Evolutionary conservation across 805 yeast genomes (phyloP).

Genomic region (Myxozyma melibiosi): DNA sequence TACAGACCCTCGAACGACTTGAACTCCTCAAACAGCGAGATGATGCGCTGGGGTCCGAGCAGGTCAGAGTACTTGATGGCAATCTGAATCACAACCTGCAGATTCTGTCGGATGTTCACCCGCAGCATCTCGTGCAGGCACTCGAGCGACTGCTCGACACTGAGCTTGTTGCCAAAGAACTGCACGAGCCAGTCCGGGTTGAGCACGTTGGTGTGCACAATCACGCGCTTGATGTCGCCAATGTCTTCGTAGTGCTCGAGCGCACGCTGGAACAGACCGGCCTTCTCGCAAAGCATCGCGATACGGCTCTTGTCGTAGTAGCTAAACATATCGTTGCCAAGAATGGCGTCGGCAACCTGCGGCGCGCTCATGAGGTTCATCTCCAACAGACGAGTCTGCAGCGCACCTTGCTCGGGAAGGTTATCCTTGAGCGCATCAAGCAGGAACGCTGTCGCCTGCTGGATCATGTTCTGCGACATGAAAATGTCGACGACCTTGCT

Average conservation of each 20-base stretch:
- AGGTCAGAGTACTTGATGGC: conserved; percentile 95
- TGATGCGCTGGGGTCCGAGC: conserved; percentile 80
- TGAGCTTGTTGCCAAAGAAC: conserved; percentile 83
- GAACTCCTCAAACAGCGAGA: conserved; percentile 90
- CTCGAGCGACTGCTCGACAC: conserved; percentile 88
- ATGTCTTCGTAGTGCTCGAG: conserved; percentile 93
- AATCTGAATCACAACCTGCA: conserved; percentile 92
- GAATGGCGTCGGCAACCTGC: conserved; percentile 98
- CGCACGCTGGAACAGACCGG: conserved; percentile 95
- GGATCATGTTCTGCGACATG: conserved; percentile 89
- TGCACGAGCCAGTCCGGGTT: conserved; percentile 93
- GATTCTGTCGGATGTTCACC: conserved; percentile 75
- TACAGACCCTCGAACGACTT: conserved; percentile 91
- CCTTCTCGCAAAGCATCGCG: conserved; percentile 90
- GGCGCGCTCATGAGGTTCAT: conserved; percentile 94
- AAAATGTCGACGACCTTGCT: conserved; percentile 91
- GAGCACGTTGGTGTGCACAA: conserved; percentile 79
- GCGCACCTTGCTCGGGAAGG: conserved; percentile 90
- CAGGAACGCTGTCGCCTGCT: conserved; percentile 96
- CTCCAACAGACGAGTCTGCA: conserved; percentile 92
- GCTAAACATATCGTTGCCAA: conserved; percentile 93
- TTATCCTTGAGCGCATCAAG: conserved; percentile 94
- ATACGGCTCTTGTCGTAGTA: conserved; percentile 93
- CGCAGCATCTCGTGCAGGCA: conserved; percentile 85
- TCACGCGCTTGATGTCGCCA: conserved; percentile 92